Evolutionary conservation across 768 basidiomycete genomes (phyloP).

Genomic region (Amanita pallidorosea): DNA sequence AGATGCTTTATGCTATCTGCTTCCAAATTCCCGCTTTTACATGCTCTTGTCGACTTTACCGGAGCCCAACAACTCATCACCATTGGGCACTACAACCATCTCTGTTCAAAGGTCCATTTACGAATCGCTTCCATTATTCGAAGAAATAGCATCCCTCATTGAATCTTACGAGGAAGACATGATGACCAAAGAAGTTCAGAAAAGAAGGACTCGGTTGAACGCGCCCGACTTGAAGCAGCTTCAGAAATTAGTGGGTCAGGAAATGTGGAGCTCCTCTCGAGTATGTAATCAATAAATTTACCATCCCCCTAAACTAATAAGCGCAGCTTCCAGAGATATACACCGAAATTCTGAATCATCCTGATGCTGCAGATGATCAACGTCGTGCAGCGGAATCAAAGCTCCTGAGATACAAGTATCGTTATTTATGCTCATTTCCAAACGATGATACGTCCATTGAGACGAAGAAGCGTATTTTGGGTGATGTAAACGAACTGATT

Average conservation of each 20-base stretch:
- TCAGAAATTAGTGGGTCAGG: conserved; percentile 52
- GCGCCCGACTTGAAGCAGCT: conserved; percentile 49
- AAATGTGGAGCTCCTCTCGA: conserved; percentile 51
- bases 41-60: conserved; percentile 55
- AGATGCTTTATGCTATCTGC: conserved; percentile 52
- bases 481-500: conserved; percentile 62
- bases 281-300: conserved; percentile 21
- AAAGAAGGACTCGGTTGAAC: conserved; percentile 67
- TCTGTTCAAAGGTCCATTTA: conserved; percentile 52
- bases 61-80: conserved; percentile 66
- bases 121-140: conserved; percentile 57
- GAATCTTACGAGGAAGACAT: conserved; percentile 53
- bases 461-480: conserved; percentile 37
- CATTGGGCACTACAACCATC: conserved; percentile 47
- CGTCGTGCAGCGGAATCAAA: conserved; percentile 72
- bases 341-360: conserved; percentile 73
- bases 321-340: conserved; percentile 64
- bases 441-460: conserved; percentile 18
- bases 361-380: conserved; percentile 66
- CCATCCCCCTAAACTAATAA: conserved; percentile 4
- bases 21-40: conserved; percentile 65
- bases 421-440: conserved; percentile 53
- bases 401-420: conserved; percentile 53
- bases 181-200: conserved; percentile 61
- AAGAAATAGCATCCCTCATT: conserved; percentile 56